phyloP scores from a whole-genome alignment of 179 eudicot genomes.

The Silene coronaria region DNA sequence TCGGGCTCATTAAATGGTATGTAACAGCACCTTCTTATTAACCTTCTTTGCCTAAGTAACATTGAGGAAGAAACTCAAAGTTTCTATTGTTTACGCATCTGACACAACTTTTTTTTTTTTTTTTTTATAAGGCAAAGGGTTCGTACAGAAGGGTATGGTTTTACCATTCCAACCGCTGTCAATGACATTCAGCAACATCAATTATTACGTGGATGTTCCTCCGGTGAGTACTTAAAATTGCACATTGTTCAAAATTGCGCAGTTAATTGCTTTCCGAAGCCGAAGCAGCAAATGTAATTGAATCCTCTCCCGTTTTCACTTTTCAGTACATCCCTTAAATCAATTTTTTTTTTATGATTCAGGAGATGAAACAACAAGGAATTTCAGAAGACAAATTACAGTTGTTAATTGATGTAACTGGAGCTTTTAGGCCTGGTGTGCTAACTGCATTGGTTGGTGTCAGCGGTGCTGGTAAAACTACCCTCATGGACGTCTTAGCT shows the following conservation, averaged over 20 bases:
- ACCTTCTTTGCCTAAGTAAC: conserved; percentile 7
- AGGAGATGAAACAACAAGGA: conserved; percentile 96
- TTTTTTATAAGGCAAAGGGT: conserved; percentile 26
- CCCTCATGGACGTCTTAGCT: conserved; percentile 93
- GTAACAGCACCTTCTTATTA: conserved; percentile 11
- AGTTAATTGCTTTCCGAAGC: not conserved
- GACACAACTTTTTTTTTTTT: not conserved
- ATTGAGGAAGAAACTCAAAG: conserved; percentile 7
- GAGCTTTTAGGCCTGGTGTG: conserved; percentile 93
- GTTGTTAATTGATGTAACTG: conserved; percentile 65
- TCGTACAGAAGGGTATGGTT: conserved; percentile 69
- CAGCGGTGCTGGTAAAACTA: conserved; percentile 98
- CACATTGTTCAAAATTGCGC: not conserved
- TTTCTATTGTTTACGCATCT: conserved; percentile 5
- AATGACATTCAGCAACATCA: conserved; percentile 84
- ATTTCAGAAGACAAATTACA: conserved; percentile 64
- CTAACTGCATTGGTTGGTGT: conserved; percentile 95
- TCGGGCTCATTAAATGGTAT: conserved; percentile 68
- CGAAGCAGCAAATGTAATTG: not conserved
- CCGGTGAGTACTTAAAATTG: conserved; percentile 39
- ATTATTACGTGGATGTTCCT: conserved; percentile 86
- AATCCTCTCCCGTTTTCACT: not conserved
- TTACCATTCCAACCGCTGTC: conserved; percentile 91
- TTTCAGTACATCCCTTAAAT: not conserved
- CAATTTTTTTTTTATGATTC: conserved; percentile 19